Evolutionary conservation across 257 asterid genomes (phyloP).

Genomic region (Jacaranda copaia): DNA sequence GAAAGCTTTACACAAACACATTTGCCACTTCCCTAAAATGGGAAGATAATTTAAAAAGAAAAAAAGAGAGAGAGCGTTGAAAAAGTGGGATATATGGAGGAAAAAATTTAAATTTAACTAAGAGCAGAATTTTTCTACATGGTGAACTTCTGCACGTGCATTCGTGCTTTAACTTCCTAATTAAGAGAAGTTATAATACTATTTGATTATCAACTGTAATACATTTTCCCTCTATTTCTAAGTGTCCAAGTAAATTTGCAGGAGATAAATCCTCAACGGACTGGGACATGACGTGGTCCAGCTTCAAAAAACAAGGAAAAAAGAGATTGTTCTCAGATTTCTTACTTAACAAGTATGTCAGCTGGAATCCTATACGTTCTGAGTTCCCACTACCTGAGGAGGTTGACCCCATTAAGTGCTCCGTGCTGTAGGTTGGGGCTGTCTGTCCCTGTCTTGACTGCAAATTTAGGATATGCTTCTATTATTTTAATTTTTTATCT

Average conservation of each 20-base stretch:
- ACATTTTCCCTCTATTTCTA: too few relatives aligned
- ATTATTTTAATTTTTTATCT: slow-evolving; percentile 10
- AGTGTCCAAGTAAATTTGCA: slow-evolving; percentile 20
- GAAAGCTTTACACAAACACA: too few relatives aligned
- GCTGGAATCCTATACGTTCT: slow-evolving; percentile 86
- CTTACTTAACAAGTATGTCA: slow-evolving; percentile 82
- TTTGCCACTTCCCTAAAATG: too few relatives aligned
- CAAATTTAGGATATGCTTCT: background rate
- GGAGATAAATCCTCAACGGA: slow-evolving; percentile 81
- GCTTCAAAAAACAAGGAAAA: slow-evolving; percentile 81
- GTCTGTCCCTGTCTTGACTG: background rate
- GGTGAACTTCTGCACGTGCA: too few relatives aligned
- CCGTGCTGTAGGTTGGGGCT: background rate
- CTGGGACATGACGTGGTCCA: slow-evolving; percentile 97
- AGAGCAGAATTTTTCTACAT: too few relatives aligned
- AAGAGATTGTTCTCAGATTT: slow-evolving; percentile 72
- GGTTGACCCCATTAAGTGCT: slow-evolving; percentile 78
- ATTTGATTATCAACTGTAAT: too few relatives aligned
- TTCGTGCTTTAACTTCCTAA: too few relatives aligned
- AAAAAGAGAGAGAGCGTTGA: too few relatives aligned
- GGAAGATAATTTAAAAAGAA: too few relatives aligned
- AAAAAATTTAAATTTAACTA: too few relatives aligned
- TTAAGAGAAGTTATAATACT: too few relatives aligned
- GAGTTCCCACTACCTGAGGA: slow-evolving; percentile 91
- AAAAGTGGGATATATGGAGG: too few relatives aligned